These are phyloP conservation scores for Penicillium ucsense DNA, from an alignment of 495 filamentous ascomycete genomes.

Conservation along the genomic window DNA sequence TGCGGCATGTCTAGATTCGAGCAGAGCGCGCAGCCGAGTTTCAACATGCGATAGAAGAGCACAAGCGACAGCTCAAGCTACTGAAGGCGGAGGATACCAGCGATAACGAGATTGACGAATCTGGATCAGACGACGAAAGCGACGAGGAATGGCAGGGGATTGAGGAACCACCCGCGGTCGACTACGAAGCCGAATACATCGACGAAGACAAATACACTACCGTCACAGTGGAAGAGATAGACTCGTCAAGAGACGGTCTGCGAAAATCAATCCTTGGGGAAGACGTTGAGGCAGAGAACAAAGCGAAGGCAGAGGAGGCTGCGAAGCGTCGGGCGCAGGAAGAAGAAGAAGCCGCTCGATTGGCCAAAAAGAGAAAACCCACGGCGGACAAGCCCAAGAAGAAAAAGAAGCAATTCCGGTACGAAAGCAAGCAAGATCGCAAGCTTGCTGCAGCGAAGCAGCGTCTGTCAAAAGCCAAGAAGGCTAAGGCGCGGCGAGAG, in stretches of 20 bases:
- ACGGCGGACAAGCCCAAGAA: conserved; percentile 51
- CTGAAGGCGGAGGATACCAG: conserved; percentile 43
- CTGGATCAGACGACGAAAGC: conserved; percentile 19
- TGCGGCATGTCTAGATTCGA: conserved; percentile 47
- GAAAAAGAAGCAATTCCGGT: conserved; percentile 86
- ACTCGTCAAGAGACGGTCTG: conserved; percentile 62
- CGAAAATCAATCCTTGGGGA: conserved; percentile 40
- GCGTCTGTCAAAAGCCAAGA: conserved; percentile 46
- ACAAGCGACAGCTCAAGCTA: conserved; percentile 51
- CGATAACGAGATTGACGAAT: conserved; percentile 27
- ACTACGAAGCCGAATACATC: conserved; percentile 87
- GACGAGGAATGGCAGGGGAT: conserved; percentile 56
- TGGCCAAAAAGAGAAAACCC: conserved; percentile 39
- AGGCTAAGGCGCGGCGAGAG: conserved; percentile 36
- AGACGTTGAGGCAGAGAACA: conserved; percentile 28
- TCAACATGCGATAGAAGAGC: conserved; percentile 64
- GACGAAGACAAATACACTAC: conserved; percentile 94
- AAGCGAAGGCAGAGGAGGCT: conserved; percentile 19
- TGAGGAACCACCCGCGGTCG: conserved; percentile 47
- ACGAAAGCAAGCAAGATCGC: conserved; percentile 77
- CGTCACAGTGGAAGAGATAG: conserved; percentile 88
- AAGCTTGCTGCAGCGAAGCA: conserved; percentile 58
- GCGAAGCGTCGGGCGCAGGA: conserved; percentile 12
- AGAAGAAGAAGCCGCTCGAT: conserved; percentile 15
- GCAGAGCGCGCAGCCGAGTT: conserved; percentile 71